Base-by-base conservation (phyloP, 768 basidiomycete species). In the Boletales sp. region DNA sequence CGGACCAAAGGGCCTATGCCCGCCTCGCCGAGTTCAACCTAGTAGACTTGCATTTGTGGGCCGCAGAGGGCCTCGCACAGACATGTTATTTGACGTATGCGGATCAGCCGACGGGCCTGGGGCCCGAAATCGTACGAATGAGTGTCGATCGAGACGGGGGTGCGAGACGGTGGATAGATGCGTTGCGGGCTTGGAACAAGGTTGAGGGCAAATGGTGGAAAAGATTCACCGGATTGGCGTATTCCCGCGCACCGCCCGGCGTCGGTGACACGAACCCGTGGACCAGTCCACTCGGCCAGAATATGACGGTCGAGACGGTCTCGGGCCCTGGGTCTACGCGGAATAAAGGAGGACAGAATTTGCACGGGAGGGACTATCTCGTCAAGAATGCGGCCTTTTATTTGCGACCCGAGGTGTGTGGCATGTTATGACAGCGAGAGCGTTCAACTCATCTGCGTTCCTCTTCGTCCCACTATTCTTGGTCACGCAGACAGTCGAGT, bases 1-100 rank as follows among this genome's bases (percentile, higher is more conserved):
- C 28, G 11, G 52, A 62, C 30, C 61, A 49, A 18, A n/a, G 11
- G 14, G 75, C 71, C 12, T 71, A 69, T 40, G 64, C 67, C 8
- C 62, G 59, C 2, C 70, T 84, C 11, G 57, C 68, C 13, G 57
- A 64, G 8, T 78, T 79, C 51, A 71, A 80, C 50, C 69, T 86
- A 9, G 73, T 73, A 35, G 75, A 85, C n/a, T 53, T 84, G 14
- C 87, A 89, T 61, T 64, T 80, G 44, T 88, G 84, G 82, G 87
- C 82, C 8, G 88, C 87, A 0, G 76, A 87, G 58, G 87, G 86
- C 4, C 70, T 90, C n/a, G 82, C 84, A 21, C 77, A 86, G 60
- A 84, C 82, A 1, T 90, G 87, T 62, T 88, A 80, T 70, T 54
- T 82, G 18, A 75, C 76, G 37, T 90, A 89, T 59, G 84, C 82